Evolutionary conservation across 495 filamentous ascomycete species (phyloP), one percentile per base, ranked within the genome.

Genomic region (Xylaria flabelliformis): DNA sequence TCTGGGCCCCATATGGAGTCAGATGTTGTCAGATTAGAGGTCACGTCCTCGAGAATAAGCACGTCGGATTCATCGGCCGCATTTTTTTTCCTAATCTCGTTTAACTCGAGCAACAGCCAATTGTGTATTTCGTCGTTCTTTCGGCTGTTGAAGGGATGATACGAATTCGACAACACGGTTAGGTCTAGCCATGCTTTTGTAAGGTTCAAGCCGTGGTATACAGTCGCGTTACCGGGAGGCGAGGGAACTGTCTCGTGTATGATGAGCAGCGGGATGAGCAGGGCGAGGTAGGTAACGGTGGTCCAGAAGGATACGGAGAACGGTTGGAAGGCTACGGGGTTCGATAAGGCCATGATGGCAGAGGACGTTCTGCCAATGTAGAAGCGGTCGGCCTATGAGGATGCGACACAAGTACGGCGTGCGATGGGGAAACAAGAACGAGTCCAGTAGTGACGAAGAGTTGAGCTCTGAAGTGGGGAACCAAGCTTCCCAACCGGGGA

Each of bases 161-260:
- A 97, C 0, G 87, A 88, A 66, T 83, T 85, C n/a, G 90, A 94
- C 21, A 99, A 81, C 48, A 82, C 81, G 44, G 92, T 88, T 24
- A 99, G 87, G 78, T 99, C 95, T 19, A 85, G 80, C 95, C 95
- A 98, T 29, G 95, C 95, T 82, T 94, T 89, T 34, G 90, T 89
- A 21, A 97, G 82, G 74, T 97, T 91, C 64, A 95, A 82, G 32
- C 92, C 93, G 46, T 81, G 81, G 50, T 86, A 78, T 26, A 85
- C 83, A n/a, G 82, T 82, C 48, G 83, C 84, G 55, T 87, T 86
- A n/a, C 74, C 83, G 2, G 93, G 90, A n/a, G 90, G 87, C 42
- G 87, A 72, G 0, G 95, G 95, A 41, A 95, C 89, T 62, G 89
- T 88, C 80, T 91, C 88, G 78, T 97, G 93, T 70, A 93, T 85